Evolutionary conservation across 176 grass and related monocot species (phyloP).

Genomic region (Eragrostis curvula): DNA sequence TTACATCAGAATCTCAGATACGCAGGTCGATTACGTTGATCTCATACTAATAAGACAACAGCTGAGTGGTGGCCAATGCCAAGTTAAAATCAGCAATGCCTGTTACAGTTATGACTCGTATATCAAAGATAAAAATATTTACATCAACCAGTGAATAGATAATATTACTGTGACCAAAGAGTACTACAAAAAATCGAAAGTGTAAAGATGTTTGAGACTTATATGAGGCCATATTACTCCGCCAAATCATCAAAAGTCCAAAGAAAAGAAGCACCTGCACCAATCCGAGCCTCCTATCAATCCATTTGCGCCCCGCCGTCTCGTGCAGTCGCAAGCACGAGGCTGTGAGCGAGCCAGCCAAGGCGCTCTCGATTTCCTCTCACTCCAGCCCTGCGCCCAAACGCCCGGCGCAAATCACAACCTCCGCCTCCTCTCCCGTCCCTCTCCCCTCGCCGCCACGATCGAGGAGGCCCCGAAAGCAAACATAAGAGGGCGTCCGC

Average conservation of each 20-base stretch:
- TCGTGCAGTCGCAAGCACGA: conserved; percentile 46
- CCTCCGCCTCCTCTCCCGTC: conserved; percentile 14
- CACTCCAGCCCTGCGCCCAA: conserved; percentile 17
- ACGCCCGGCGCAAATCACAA: conserved; percentile 37
- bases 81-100: background rate
- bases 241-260: no score
- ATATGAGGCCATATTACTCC: no score
- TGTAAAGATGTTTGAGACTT: background rate
- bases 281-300: conserved; percentile 31
- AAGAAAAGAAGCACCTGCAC: background rate
- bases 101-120: background rate
- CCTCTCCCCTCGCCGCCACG: conserved; percentile 7
- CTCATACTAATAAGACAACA: no score
- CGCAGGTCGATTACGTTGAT: no score
- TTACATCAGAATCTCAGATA: no score
- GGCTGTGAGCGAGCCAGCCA: conserved; percentile 45
- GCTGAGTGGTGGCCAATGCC: no score
- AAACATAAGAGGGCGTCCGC: conserved; percentile 8
- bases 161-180: background rate
- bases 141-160: no score
- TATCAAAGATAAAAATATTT: background rate
- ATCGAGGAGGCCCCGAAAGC: conserved; percentile 46
- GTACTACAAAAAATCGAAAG: background rate
- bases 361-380: conserved; percentile 26
- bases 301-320: conserved; percentile 19